Base-by-base conservation (phyloP, 371 early-diverging fungal species). In the Fennellomyces sp. region DNA sequence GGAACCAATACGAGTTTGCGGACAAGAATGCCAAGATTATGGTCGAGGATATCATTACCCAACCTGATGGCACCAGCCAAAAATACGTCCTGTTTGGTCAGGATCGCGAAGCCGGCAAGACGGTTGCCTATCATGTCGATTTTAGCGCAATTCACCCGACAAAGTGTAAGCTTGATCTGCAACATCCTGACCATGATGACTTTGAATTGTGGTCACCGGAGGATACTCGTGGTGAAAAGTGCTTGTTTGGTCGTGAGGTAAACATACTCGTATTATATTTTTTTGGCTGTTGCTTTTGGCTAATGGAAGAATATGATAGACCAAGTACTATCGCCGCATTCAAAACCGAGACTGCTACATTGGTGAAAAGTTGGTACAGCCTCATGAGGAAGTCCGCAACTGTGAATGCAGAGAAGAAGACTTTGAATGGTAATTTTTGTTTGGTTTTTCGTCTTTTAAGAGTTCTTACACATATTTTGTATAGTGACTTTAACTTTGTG, bases 371-470 rank as follows among this genome's bases (percentile, higher is more conserved):
- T 80, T 88, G 45, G 69, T 78, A n/a, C 81, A 88, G 29, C 86
- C 89, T 2, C 81, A 81, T 31, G 67, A 69, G 47, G 75, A 80
- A 5, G 70, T 81, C 2, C 77, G 71, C 13, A 79, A 81, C 25
- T 97, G 98, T 68, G 68, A 80, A 11, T 97, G 98, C 69, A 84
- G 89, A 0, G 75, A 64, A 38, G 76, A 70, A 35, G 98, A 97
- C 69, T 97, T 85, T 74, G 97, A 97, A 76, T 97, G 93, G 81
- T 78, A 72, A 66, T n/a, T n/a, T n/a, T n/a, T n/a, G n/a, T n/a
- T n/a, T n/a, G n/a, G n/a, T n/a, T n/a, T n/a, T n/a, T n/a, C n/a
- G n/a, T n/a, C n/a, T n/a, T n/a, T n/a, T n/a, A n/a, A n/a, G n/a
- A n/a, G n/a, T n/a, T n/a, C n/a, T n/a, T n/a, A n/a, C n/a, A n/a